A percentile compares a stretch with the other conserved stretches of the same genome.
phyloP scores from a whole-genome alignment of 2,329 filamentous ascomycete species.

The Penicillium sp. region DNA sequence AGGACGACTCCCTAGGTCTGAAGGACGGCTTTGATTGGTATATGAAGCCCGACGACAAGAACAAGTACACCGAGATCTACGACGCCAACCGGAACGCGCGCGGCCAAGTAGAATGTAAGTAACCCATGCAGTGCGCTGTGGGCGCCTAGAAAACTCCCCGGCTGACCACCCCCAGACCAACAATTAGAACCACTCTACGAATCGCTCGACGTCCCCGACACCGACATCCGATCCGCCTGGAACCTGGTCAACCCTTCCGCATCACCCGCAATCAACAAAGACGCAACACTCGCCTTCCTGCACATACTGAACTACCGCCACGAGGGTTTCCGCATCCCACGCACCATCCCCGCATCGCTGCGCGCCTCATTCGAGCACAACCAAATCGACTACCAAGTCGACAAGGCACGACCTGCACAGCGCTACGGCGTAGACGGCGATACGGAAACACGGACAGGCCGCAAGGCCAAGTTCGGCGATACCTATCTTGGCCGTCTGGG shows the following conservation, averaged over 20 bases:
- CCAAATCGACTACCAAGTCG: slow-evolving; percentile 90
- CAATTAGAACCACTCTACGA: slow-evolving; percentile 77
- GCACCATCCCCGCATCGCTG: slow-evolving; percentile 82
- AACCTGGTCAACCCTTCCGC: slow-evolving; percentile 93
- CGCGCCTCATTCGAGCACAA: slow-evolving; percentile 88
- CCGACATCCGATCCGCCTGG: slow-evolving; percentile 84
- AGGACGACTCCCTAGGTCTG: slow-evolving; percentile 70
- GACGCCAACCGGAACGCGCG: slow-evolving; percentile 79
- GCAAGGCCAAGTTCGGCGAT: slow-evolving; percentile 95
- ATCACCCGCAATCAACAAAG: slow-evolving; percentile 75
- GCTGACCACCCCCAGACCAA: slow-evolving; percentile 48
- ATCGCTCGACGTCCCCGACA: slow-evolving; percentile 55
- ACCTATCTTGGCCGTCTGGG: slow-evolving; percentile 88
- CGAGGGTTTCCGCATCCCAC: slow-evolving; percentile 87
- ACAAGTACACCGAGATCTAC: slow-evolving; percentile 96
- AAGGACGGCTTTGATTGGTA: slow-evolving; percentile 99
- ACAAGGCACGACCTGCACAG: slow-evolving; percentile 61
- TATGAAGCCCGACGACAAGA: slow-evolving; percentile 83
- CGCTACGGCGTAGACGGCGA: slow-evolving; percentile 73
- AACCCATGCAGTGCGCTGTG: background rate
- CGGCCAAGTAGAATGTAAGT: slow-evolving; percentile 70
- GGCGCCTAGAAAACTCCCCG: background rate
- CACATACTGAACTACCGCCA: slow-evolving; percentile 95
- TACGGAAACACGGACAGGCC: slow-evolving; percentile 71
- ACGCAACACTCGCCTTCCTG: slow-evolving; percentile 85